Conservation (phyloP, 148 eudicot species). For the Rhododendron simsii region DNA sequence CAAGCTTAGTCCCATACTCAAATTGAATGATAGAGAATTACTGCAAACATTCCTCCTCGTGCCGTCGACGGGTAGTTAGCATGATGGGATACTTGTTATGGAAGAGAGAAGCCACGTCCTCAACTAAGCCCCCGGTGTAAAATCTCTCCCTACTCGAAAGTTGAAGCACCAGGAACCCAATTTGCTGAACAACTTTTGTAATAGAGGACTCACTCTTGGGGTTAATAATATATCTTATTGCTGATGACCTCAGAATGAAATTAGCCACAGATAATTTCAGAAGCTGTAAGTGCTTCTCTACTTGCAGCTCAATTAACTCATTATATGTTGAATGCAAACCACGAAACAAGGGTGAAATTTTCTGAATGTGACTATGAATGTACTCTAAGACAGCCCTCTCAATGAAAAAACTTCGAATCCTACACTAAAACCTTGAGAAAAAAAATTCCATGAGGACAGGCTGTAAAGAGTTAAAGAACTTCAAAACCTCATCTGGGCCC, state of each 20-base stretch:
- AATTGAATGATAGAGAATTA: constrained; percentile 70
- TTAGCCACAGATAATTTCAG: constrained; percentile 43
- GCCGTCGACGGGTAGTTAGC: constrained; percentile 58
- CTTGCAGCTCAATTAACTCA: constrained; percentile 42
- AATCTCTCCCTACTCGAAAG: constrained; percentile 65
- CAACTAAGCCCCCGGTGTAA: constrained; percentile 54
- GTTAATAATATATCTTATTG: constrained; percentile 66
- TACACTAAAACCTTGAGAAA: constrained; percentile 73
- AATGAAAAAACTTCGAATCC: constrained; percentile 51
- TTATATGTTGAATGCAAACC: constrained; percentile 49
- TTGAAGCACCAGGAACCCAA: constrained; percentile 80
- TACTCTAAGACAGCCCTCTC: constrained; percentile 29
- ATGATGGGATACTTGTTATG: constrained; percentile 52
- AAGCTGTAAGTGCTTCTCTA: constrained; percentile 49
- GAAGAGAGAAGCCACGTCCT: constrained; percentile 59
- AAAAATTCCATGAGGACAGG: constrained; percentile 80
- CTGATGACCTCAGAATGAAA: constrained; percentile 55
- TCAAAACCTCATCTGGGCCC: constrained; percentile 67
- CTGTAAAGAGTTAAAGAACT: constrained; percentile 63
- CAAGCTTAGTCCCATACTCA: too few species aligned
- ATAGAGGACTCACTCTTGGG: constrained; percentile 74
- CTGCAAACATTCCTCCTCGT: constrained; percentile 80
- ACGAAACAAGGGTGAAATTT: constrained; percentile 39
- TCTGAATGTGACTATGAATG: constrained; percentile 45
- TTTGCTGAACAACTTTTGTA: constrained; percentile 73